Evolutionary conservation across 768 basidiomycete species (phyloP).

Genomic region (Lactarius akahatsu): DNA sequence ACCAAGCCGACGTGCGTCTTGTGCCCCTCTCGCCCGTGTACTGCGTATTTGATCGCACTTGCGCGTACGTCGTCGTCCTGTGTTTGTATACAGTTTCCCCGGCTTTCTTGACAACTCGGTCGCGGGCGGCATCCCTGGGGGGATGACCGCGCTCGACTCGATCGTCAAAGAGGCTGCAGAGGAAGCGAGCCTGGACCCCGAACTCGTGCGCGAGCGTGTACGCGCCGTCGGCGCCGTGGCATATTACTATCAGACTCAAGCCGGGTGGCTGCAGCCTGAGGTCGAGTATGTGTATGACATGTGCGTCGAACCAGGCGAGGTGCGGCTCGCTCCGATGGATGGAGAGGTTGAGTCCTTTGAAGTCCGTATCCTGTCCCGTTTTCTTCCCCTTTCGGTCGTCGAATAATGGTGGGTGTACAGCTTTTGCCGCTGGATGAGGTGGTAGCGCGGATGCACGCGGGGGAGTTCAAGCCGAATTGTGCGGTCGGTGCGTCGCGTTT

Average conservation of each 20-base stretch:
- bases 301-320: slow-evolving; percentile 54
- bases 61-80: neutral
- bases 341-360: slow-evolving; percentile 95
- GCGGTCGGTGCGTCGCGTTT: slow-evolving; percentile 59
- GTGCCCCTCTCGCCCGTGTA: neutral
- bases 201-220: slow-evolving; percentile 58
- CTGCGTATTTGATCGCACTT: neutral
- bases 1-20: slow-evolving; percentile 84
- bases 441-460: slow-evolving; percentile 58
- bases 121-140: slow-evolving; percentile 88
- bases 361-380: slow-evolving; percentile 43
- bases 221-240: slow-evolving; percentile 68
- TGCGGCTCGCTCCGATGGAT: slow-evolving; percentile 74
- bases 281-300: slow-evolving; percentile 89
- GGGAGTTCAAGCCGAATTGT: slow-evolving; percentile 92
- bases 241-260: slow-evolving; percentile 71
- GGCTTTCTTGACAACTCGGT: slow-evolving; percentile 87
- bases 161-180: slow-evolving; percentile 92
- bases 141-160: slow-evolving; percentile 67
- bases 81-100: slow-evolving; percentile 58
- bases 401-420: slow-evolving; percentile 39
- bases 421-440: slow-evolving; percentile 65
- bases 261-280: slow-evolving; percentile 86
- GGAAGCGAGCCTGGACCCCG: slow-evolving; percentile 78
- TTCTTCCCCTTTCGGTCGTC: neutral